Evolutionary conservation across 306 rosid species (phyloP).

Genomic region (Rosa chinensis): DNA sequence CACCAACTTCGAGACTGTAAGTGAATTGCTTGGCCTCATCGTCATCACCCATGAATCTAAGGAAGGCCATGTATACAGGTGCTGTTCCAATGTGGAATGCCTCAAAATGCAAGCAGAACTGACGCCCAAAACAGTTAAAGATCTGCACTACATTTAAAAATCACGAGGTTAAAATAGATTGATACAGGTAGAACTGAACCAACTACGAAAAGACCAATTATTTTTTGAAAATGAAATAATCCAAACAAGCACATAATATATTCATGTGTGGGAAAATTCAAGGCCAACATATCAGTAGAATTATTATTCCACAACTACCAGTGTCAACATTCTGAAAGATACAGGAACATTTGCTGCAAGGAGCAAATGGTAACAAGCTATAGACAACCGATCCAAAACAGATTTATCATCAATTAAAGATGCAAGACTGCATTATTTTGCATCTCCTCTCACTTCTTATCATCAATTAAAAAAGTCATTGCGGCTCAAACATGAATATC

Average conservation of each 20-base stretch:
- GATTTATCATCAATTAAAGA: background rate
- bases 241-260: background rate
- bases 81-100: slow-evolving; percentile 53
- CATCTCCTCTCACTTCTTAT: background rate
- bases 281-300: background rate
- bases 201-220: background rate
- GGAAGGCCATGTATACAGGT: slow-evolving; percentile 59
- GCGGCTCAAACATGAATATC: background rate
- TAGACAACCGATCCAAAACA: background rate
- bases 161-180: background rate
- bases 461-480: background rate
- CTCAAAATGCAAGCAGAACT: slow-evolving; percentile 58
- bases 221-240: background rate
- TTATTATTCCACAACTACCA: background rate
- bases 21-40: slow-evolving; percentile 52
- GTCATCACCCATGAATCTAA: slow-evolving; percentile 62
- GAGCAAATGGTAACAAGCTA: background rate
- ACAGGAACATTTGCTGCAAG: background rate
- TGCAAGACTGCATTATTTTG: background rate
- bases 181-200: background rate
- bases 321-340: background rate
- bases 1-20: slow-evolving; percentile 55
- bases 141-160: slow-evolving; percentile 34
- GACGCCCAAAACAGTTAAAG: slow-evolving; percentile 54
- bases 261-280: background rate